Base-by-base conservation (phyloP, 1,284 basidiomycete species). In the Volvariella surrecta region DNA sequence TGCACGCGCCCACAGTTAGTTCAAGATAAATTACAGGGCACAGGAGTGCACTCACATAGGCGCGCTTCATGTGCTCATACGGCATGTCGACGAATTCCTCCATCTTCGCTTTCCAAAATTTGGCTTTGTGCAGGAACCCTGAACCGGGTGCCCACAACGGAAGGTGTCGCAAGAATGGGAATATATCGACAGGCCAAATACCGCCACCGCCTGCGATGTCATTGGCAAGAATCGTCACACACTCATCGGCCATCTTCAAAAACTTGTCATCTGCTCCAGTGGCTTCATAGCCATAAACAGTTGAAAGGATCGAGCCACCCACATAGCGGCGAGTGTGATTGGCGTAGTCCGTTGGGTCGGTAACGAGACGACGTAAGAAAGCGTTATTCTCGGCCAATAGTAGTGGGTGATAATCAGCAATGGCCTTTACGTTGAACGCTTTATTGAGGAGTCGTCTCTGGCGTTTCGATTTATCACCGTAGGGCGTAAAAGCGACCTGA, bases 161-260 rank as follows among this genome's bases (percentile, higher is more conserved):
- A 20, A 63, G 46, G 35, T 57, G 49, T 39, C 54, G 53, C 42
- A 64, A 48, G 11, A 51, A 57, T 11, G 77, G 79, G 52, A 82
- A 62, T 31, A 82, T 56, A 54, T 82, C 81, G 44, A 85, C 82
- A 0, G 75, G 72, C 81, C 81, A 85, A 44, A 85, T 70, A 7
- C 77, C 74, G 32, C 77, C 76, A 2, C 76, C 76, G 2, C 74
- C 71, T 2, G 79, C 74, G 49, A 85, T 81, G 13, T 66, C 59
- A 53, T 82, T 79, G 3, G 76, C 57, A 20, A 86, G 66, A 31
- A 83, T 53, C 38, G 69, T 63, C 30, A 84, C 68, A 46, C 73
- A 76, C 44, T 82, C 77, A 48, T 80, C 72, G 0, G 77, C 81
- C 40, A 82, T 68, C 31, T 52, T 55, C 28, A 86, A 58, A 54